Evolutionary conservation across 2,329 filamentous ascomycete species (phyloP), one percentile per base, ranked within the genome.

Genomic region (Fusarium drepaniforme): DNA sequence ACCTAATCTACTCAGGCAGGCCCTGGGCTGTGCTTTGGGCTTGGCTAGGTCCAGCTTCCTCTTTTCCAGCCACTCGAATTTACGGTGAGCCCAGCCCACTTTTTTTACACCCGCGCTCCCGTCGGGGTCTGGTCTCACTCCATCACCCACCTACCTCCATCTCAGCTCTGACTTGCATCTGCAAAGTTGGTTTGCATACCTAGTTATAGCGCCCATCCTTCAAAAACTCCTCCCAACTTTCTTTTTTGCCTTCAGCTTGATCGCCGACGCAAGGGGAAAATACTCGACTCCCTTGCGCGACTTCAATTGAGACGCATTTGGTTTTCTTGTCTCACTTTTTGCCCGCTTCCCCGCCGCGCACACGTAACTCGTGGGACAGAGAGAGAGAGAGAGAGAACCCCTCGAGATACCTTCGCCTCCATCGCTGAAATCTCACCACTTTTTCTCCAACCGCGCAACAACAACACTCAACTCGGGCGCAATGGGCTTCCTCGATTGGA

Each of bases 401-500:
- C 46, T 25, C 23, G 37, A 64, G 46, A 64, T 63, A 51, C 21
- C 44, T 18, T 63, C 59, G 18, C 58, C 60, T 40, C 28, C 4
- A 13, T 35, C 33, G 5, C 12, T 42, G 33, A 53, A 44, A 38
- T 60, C 53, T 46, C 25, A 63, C 68, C 56, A 60, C 49, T 38
- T 40, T 44, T 44, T 49, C 8, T 37, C 21, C 12, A 46, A 46
- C 57, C 37, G 46, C 58, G 35, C 59, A 57, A 42, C 28, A 51
- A 28, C 30, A 37, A 35, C 46, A 42, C 9, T 25, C 33, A 58
- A 30, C 59, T 13, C 49, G 25, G 16, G 53, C 65, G 61, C 60
- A 38, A 82, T 82, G 80, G 81, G 81, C 74, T 83, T 84, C 77
- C 76, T 84, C 72, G 81, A 83, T 70, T 75, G 77, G 64, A 79